Conservation (phyloP, 2,329 filamentous ascomycete genomes). For the Aphanocladium album region DNA sequence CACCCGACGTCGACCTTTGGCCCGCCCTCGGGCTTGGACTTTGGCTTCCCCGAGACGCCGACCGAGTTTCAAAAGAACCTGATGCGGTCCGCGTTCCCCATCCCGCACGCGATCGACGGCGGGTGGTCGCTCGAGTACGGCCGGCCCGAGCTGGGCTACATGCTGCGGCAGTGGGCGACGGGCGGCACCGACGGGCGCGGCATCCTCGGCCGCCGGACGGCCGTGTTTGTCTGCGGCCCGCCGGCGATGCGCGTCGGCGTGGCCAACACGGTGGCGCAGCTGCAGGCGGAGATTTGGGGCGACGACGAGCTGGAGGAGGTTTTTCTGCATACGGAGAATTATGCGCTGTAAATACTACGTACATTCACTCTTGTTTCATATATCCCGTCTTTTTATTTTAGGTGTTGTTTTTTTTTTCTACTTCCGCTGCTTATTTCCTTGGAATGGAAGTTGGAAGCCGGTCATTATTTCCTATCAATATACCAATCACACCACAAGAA, state of each 20-base stretch:
- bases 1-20: constrained; percentile 54
- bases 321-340: constrained; percentile 92
- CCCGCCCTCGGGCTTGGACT: constrained; percentile 62
- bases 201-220: constrained; percentile 73
- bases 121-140: constrained; percentile 93
- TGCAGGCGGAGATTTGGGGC: constrained; percentile 80
- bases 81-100: constrained; percentile 84
- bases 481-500: neutral
- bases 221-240: constrained; percentile 90
- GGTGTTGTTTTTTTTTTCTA: neutral
- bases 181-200: constrained; percentile 61
- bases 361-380: neutral
- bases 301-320: constrained; percentile 79
- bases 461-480: neutral
- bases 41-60: constrained; percentile 78
- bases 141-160: constrained; percentile 78
- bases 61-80: constrained; percentile 84
- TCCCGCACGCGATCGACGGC: constrained; percentile 62
- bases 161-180: constrained; percentile 76
- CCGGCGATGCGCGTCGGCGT: constrained; percentile 83
- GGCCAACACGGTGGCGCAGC: constrained; percentile 72
- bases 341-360: constrained; percentile 62
- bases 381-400: neutral
- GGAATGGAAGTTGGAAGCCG: neutral
- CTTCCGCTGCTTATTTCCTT: neutral